A percentile compares a stretch with the other conserved stretches of the same genome.
phyloP scores from a whole-genome alignment of 495 filamentous ascomycete species.

The Tuber calosporum region DNA sequence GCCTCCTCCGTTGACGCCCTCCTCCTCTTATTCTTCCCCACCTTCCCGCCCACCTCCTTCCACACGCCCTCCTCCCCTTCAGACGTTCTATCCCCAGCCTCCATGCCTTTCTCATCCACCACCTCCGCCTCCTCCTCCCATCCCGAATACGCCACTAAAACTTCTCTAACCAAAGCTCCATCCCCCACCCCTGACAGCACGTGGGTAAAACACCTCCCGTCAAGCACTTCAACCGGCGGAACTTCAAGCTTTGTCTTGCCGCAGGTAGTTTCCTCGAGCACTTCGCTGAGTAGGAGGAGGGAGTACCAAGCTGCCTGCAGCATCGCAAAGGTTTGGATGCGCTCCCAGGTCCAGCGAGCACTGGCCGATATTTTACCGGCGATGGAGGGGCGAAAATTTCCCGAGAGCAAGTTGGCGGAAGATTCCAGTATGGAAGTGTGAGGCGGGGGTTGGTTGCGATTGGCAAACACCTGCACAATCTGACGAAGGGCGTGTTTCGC shows the following conservation, averaged over 20 bases:
- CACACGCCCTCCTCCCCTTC: not conserved
- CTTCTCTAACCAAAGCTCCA: not conserved
- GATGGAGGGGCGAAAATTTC: not conserved
- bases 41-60: not conserved
- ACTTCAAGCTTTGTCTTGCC: not conserved
- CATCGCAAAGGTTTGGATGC: constrained; percentile 32
- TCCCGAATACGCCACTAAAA: constrained; percentile 3
- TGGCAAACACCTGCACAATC: constrained; percentile 7
- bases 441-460: constrained; percentile 12
- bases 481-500: not conserved
- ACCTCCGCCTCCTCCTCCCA: constrained; percentile 6
- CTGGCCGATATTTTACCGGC: not conserved
- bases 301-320: constrained; percentile 38
- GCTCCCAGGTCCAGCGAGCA: constrained; percentile 33
- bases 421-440: constrained; percentile 4
- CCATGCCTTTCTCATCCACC: not conserved
- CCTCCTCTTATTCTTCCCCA: not conserved
- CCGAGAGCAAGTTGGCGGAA: constrained; percentile 6
- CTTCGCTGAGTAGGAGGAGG: constrained; percentile 31
- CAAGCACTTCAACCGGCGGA: constrained; percentile 12
- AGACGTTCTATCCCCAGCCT: not conserved
- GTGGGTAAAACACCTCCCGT: constrained; percentile 15
- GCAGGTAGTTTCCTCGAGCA: not conserved
- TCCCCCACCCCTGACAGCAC: not conserved
- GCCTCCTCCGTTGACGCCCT: not conserved